phyloP scores from a whole-genome alignment of 768 basidiomycete species.

The Tephrocybe sp. region DNA sequence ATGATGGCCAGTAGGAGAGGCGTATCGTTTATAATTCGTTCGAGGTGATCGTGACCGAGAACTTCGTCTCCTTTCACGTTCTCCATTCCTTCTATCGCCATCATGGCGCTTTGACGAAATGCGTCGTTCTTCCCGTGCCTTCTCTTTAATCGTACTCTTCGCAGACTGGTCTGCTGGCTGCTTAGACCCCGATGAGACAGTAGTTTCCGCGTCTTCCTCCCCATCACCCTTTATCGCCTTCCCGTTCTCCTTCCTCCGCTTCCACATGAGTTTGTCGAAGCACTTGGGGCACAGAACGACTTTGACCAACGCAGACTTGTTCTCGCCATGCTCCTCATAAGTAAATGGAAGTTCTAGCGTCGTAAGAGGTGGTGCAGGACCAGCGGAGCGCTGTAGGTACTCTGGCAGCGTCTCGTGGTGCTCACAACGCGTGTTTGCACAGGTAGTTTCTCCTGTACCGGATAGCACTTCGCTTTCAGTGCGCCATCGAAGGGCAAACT shows the following conservation, averaged over 20 bases:
- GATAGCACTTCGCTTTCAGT: constrained; percentile 88
- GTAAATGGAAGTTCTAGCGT: constrained; percentile 90
- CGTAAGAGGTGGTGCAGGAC: constrained; percentile 38
- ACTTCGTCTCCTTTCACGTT: constrained; percentile 14
- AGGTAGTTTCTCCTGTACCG: constrained; percentile 83
- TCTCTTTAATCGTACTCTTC: constrained; percentile 13
- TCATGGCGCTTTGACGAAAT: constrained; percentile 3
- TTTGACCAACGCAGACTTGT: constrained; percentile 85
- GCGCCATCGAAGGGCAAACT: constrained; percentile 93
- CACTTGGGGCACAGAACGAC: constrained; percentile 82
- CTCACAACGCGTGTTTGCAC: constrained; percentile 84
- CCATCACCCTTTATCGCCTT: constrained; percentile 13
- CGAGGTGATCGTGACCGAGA: constrained; percentile 38
- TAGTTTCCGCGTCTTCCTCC: constrained; percentile 11
- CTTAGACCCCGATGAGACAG: not conserved
- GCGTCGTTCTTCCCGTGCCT: constrained; percentile 35
- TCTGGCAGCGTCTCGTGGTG: constrained; percentile 44
- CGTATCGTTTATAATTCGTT: constrained; percentile 4
- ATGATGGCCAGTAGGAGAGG: constrained; percentile 2
- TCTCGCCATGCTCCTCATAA: constrained; percentile 76
- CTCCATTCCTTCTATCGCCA: constrained; percentile 1
- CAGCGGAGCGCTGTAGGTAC: constrained; percentile 14
- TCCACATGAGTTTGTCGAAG: constrained; percentile 84
- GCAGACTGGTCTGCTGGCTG: not conserved
- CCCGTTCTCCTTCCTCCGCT: constrained; percentile 64